Evolutionary conservation across 2,329 filamentous ascomycete species (phyloP).

Genomic region (Colletotrichum lini): DNA sequence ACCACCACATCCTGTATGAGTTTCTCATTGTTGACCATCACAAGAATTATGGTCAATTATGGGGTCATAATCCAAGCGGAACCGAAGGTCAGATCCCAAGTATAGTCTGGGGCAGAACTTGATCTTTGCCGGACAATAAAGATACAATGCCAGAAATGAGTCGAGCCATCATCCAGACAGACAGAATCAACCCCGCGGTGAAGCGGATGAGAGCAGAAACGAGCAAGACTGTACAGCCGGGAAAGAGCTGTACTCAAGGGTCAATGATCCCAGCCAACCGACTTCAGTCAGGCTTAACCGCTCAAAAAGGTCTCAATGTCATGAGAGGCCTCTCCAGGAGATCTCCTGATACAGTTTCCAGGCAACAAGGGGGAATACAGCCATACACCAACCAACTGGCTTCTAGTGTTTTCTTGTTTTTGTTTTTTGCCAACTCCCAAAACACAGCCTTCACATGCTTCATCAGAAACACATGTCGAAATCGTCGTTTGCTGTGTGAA

Average conservation of each 20-base stretch:
- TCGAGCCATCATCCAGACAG: neutral
- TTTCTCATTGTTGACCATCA: slow-evolving; percentile 38
- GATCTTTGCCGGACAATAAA: neutral
- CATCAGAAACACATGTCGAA: neutral
- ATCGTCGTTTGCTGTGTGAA: neutral
- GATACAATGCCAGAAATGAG: neutral
- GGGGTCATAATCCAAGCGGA: neutral
- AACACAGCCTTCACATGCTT: neutral
- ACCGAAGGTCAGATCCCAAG: no score
- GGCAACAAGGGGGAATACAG: slow-evolving; percentile 7
- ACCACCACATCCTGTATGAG: slow-evolving; percentile 47
- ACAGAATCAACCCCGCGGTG: neutral
- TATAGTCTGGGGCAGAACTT: neutral
- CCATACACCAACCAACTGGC: slow-evolving; percentile 19
- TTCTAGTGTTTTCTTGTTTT: no score
- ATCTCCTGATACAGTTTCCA: slow-evolving; percentile 2
- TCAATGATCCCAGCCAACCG: slow-evolving; percentile 3
- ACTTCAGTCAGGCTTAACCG: neutral
- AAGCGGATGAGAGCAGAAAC: neutral
- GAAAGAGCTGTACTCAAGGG: neutral
- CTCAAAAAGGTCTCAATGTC: neutral
- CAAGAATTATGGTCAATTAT: no score
- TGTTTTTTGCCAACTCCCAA: neutral
- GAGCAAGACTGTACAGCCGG: neutral
- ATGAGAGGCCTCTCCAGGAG: neutral